Evolutionary conservation across 164 flowering plant genomes (phyloP).

Genomic region (Liquidambar formosana): DNA sequence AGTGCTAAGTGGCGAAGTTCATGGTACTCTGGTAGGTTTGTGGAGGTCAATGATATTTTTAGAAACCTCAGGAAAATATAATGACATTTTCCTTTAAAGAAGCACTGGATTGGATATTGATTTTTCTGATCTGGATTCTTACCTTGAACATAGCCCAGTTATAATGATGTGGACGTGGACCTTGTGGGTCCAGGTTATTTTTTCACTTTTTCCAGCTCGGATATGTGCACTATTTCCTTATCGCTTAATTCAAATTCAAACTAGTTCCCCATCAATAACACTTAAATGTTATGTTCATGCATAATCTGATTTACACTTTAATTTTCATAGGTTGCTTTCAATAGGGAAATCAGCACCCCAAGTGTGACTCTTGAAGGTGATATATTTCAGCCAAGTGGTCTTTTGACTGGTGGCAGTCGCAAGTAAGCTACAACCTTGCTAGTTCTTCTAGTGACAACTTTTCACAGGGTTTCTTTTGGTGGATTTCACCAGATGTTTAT

Average conservation of each 20-base stretch:
- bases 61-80: too few relatives aligned
- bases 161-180: too few relatives aligned
- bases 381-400: slow-evolving; percentile 93
- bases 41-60: too few relatives aligned
- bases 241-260: neutral
- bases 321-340: slow-evolving; percentile 74
- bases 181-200: too few relatives aligned
- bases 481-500: neutral
- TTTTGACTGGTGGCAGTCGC: slow-evolving; percentile 98
- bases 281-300: neutral
- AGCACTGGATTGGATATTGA: too few relatives aligned
- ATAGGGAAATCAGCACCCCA: slow-evolving; percentile 51
- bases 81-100: too few relatives aligned
- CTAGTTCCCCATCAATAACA: neutral
- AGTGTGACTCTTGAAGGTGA: slow-evolving; percentile 98
- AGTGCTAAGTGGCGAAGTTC: too few relatives aligned
- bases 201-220: too few relatives aligned
- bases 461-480: neutral
- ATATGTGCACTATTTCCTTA: neutral
- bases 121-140: too few relatives aligned
- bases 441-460: neutral
- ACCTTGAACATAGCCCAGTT: too few relatives aligned
- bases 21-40: neutral
- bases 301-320: neutral
- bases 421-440: slow-evolving; percentile 44